Evolutionary conservation across 192 early-diverging fungal genomes (phyloP), one percentile per base, ranked within the genome.

Genomic region (Coemansia furcata): DNA sequence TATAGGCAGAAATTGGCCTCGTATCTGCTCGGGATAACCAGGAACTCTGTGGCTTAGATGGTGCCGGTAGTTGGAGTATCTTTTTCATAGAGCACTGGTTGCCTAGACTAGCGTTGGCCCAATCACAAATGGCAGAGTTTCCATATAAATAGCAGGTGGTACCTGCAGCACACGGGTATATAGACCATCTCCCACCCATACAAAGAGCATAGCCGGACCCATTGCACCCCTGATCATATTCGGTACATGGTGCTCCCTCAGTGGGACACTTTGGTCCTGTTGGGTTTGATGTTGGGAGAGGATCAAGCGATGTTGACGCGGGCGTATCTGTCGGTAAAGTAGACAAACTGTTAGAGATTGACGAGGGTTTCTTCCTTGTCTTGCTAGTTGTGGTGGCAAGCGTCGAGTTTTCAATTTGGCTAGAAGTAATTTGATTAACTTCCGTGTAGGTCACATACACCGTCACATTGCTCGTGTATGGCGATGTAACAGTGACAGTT

Each of bases 201-300:
- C 86, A 87, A 10, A 83, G 42, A 9, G 74, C 85, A 63, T 73
- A 85, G 3, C 60, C 62, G n/a, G 52, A 57, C 23, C 83, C 78
- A 37, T 57, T 71, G 63, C 86, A 87, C 2, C 70, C 78, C 32
- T 85, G 80, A 32, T 73, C 40, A 6, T 58, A 71, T 3, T 63
- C 67, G 14, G 69, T 59, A 49, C 86, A 87, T 23, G 73, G 40
- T 12, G 43, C 66, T 8, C 86, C 86, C 9, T 76, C 77, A 10
- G 69, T 70, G 0, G 74, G 84, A 37, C 84, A 83, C 7, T 50
- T 62, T 5, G 63, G 35, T 12, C 66, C 50, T 10, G 62, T 19
- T 47, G 84, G 58, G 15, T 68, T 72, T 30, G 29, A 65, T 65
- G 8, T 42, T 2, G 33, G 52, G 38, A 17, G 44, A 19, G 66